Percentiles rank a stretch among this genome's conserved stretches.
These are phyloP conservation scores for Centella asiatica DNA, from an alignment of 129 eudicot genomes.

Conservation along the genomic window DNA sequence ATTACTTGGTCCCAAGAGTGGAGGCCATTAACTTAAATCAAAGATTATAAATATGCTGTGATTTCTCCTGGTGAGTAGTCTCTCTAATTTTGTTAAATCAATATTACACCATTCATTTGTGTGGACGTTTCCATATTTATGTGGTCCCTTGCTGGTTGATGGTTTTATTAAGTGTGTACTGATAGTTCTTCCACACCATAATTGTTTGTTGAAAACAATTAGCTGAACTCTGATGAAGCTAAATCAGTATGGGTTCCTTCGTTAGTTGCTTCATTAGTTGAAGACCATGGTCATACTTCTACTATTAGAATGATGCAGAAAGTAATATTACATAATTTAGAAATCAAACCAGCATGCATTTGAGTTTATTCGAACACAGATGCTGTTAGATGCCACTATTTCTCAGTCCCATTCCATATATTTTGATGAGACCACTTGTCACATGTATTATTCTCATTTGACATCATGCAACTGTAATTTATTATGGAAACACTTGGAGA, in stretches of 20 bases:
- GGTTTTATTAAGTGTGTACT: not conserved
- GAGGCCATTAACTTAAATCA: constrained; percentile 12
- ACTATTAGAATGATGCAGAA: not conserved
- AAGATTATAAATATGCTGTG: not conserved
- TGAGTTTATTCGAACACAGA: too few species aligned
- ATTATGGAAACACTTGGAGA: too few species aligned
- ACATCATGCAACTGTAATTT: too few species aligned
- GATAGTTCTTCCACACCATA: not conserved
- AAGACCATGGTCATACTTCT: not conserved
- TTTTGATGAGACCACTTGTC: too few species aligned
- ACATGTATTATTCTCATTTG: too few species aligned
- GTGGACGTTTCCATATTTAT: not conserved
- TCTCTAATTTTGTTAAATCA: not conserved
- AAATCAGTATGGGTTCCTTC: not conserved
- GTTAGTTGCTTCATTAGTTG: not conserved
- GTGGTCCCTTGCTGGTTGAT: not conserved
- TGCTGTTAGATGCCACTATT: too few species aligned
- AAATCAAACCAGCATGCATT: too few species aligned
- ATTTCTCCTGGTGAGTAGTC: not conserved
- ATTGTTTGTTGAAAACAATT: not conserved
- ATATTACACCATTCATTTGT: not conserved
- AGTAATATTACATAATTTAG: too few species aligned
- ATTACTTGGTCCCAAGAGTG: constrained; percentile 13
- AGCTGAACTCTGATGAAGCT: constrained; percentile 2
- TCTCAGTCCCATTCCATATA: too few species aligned